Evolutionary conservation across 2,329 filamentous ascomycete species (phyloP).

Genomic region (Colletotrichum brevisporum): DNA sequence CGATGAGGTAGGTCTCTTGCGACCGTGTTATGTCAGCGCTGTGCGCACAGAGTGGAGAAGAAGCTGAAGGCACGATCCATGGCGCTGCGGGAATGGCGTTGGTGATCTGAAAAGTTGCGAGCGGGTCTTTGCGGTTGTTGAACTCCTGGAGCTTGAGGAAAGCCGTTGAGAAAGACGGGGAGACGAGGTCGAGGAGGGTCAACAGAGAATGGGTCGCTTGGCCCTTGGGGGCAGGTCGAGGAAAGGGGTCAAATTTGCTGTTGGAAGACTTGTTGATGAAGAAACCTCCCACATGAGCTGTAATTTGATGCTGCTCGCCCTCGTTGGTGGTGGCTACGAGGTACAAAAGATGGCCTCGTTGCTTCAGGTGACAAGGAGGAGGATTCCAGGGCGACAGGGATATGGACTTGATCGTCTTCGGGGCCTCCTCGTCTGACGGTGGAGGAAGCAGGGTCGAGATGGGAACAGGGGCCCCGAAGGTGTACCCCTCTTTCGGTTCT

Average conservation of each 20-base stretch:
- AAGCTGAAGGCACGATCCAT: constrained; percentile 85
- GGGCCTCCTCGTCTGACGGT: constrained; percentile 72
- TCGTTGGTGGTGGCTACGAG: constrained; percentile 91
- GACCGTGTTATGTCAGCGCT: constrained; percentile 87
- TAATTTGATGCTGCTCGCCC: constrained; percentile 95
- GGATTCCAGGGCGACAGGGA: constrained; percentile 96
- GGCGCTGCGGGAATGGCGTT: constrained; percentile 94
- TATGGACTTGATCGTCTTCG: constrained; percentile 92
- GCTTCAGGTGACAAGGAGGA: constrained; percentile 89
- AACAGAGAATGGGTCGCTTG: constrained; percentile 88
- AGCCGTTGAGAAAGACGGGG: constrained; percentile 82
- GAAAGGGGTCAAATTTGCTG: constrained; percentile 92
- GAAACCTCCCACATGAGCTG: constrained; percentile 93
- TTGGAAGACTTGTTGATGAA: constrained; percentile 98
- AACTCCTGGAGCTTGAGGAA: constrained; percentile 87
- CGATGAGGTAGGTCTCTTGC: constrained; percentile 92
- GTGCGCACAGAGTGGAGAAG: constrained; percentile 77
- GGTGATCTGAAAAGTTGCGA: constrained; percentile 95
- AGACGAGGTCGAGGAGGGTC: constrained; percentile 82
- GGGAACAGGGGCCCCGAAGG: constrained; percentile 79
- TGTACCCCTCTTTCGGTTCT: constrained; percentile 74
- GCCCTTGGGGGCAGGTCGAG: constrained; percentile 83
- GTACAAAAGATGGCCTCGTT: constrained; percentile 94
- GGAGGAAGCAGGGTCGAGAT: constrained; percentile 81
- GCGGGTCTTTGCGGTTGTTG: constrained; percentile 87